Evolutionary conservation across 2,329 filamentous ascomycete species (phyloP), one percentile per base, ranked within the genome.

Genomic region (Alternaria sp.): DNA sequence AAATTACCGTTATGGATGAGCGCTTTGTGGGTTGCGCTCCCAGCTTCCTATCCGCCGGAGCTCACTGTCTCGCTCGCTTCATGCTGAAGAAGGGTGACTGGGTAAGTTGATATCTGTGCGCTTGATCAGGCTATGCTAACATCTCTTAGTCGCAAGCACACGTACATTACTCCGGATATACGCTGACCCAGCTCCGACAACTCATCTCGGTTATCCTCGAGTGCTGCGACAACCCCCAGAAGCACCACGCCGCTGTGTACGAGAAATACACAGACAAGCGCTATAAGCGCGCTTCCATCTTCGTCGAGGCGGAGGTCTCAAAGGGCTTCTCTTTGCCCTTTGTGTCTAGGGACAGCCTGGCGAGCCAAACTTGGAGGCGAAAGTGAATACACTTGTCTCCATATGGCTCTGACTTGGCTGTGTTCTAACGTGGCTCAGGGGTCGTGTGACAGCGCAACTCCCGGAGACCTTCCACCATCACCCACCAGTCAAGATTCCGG

Each of bases 1-100:
- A 99, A 77, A 86, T 98, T 54, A 96, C 93, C 36, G 89, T 98
- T 76, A 97, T 98, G 93, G 95, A 99, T 74, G 93, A 98, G 82
- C 90, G 94, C 21, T 98, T 99, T 72, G 92, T 99, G 34, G 92
- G 91, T 26, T 92, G 90, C 69, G 90, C 92, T 31, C 91, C 94
- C 2, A 97, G 93, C 83, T 98, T 92, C 76, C 81, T 94, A 51
- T 91, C 95, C 54, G 95, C 95, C 17, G 94, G 91, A 28, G 91
- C 95, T 24, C 95, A 99, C 78, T 98, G 93, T 75, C 83, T 99
- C 50, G 91, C 95, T 39, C 90, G 94, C 58, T 79, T 94, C 72
- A 91, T 99, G 83, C 82, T 99, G 58, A 88, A 88, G 75, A 97
- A 97, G 83, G 95, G 95, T 63, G 87, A 90, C 64, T 99, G 95